Evolutionary conservation across 768 basidiomycete species (phyloP), one percentile per base, ranked within the genome.

Genomic region (Boletus rufocinnamomeus): DNA sequence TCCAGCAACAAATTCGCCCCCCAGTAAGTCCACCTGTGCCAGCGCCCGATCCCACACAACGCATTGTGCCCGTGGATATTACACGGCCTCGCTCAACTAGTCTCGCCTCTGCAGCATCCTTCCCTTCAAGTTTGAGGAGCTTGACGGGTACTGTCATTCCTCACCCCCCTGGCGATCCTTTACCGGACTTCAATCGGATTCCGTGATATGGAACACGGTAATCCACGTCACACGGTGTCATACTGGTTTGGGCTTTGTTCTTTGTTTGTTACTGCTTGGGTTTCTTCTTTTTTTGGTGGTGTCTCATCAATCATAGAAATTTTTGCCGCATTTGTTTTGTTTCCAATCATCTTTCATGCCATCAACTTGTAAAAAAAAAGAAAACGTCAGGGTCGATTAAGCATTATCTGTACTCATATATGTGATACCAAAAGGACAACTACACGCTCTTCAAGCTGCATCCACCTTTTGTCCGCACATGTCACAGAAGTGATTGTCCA

Each of bases 391-490:
- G 40, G 55, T 66, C 46, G 62, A 71, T 65, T 71, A 73, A 73
- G 69, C 73, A 74, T 68, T 65, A 73, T 68, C 50, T 74, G 72
- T 71, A 74, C 63, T 61, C 62, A 52, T 74, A 74, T 65, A 74
- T 65, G 61, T 63, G 63, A 68, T 69, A 71, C 61, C 65, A 69
- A 53, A 57, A 46, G 47, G 68, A 69, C 65, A 63, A 58, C 28
- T 10, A 47, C 45, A 56, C 43, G 21, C 21, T 45, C 34, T 57
- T 69, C 60, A 62, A 59, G n/a, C 47, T 21, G 37, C 56, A 54
- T 65, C 61, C 71, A 78, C 76, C 67, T 52, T 62, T 19, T 37
- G 14, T 23, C 77, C 71, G 67, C 85, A 87, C 57, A 83, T 70
- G 49, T 63, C 74, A 69, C 85, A 87, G 40, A 69, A 60, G 44